phyloP scores from a whole-genome alignment of 495 filamentous ascomycete species.

The Podospora conica region DNA sequence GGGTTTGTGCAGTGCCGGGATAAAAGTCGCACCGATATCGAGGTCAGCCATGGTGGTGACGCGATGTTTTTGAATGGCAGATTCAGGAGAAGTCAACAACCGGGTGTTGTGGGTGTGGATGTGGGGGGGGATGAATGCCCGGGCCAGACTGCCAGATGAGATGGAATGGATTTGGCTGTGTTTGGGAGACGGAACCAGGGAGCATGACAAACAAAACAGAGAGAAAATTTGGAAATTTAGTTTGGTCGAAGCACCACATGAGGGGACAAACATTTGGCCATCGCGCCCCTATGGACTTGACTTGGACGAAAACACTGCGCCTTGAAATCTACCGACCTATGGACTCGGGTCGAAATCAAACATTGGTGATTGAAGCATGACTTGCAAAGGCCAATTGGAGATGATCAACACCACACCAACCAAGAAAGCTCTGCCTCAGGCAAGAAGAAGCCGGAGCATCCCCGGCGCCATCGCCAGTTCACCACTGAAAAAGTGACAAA shows the following conservation, averaged over 20 bases:
- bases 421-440: neutral
- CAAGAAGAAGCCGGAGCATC: neutral
- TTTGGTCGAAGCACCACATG: neutral
- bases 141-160: neutral
- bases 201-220: neutral
- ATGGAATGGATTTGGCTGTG: neutral
- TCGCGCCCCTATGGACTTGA: neutral
- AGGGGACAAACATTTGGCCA: neutral
- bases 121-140: too few relatives aligned
- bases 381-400: neutral
- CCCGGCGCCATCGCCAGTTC: neutral
- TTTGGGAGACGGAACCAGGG: neutral
- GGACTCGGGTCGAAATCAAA: too few relatives aligned
- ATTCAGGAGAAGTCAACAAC: neutral
- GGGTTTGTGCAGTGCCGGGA: conserved; percentile 72
- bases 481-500: neutral
- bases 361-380: too few relatives aligned
- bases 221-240: neutral
- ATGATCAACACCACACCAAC: too few relatives aligned
- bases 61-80: neutral
- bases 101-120: neutral
- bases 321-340: neutral
- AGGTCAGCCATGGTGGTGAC: conserved; percentile 44
- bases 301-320: neutral
- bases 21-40: conserved; percentile 59